Percentiles rank a stretch among this genome's conserved stretches.
These are phyloP conservation scores for Citrullus amarus DNA, from an alignment of 306 rosid genomes.

Conservation along the genomic window DNA sequence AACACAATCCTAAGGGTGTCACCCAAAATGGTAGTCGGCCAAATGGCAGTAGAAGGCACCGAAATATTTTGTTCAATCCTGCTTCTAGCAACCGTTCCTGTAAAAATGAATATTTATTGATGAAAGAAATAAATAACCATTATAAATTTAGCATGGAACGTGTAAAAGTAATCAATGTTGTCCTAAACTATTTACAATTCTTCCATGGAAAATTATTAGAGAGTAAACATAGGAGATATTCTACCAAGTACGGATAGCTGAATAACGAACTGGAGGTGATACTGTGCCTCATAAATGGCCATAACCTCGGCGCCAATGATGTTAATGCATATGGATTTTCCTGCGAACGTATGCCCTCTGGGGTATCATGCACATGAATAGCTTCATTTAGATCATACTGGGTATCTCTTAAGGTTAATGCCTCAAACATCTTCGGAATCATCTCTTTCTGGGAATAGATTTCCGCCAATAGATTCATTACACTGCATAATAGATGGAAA, in stretches of 20 bases:
- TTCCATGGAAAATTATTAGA: neutral
- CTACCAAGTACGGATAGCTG: constrained; percentile 95
- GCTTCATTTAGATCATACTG: constrained; percentile 40
- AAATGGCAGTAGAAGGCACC: constrained; percentile 49
- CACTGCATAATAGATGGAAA: constrained; percentile 55
- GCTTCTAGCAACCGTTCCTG: constrained; percentile 97
- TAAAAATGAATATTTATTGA: constrained; percentile 5
- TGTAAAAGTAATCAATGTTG: neutral
- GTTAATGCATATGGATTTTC: constrained; percentile 74
- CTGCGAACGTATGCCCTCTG: constrained; percentile 20
- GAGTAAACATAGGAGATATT: neutral
- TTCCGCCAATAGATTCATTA: constrained; percentile 96
- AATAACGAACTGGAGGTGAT: constrained; percentile 84
- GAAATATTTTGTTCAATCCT: constrained; percentile 54
- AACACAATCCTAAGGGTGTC: constrained; percentile 91
- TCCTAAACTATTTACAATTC: neutral
- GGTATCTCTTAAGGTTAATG: constrained; percentile 29
- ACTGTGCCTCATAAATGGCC: constrained; percentile 99
- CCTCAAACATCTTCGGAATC: constrained; percentile 67
- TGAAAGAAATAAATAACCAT: neutral
- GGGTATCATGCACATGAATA: constrained; percentile 27
- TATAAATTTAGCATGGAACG: neutral
- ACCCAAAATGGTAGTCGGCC: constrained; percentile 87
- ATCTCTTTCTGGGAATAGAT: constrained; percentile 90
- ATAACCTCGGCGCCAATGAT: constrained; percentile 73